A percentile compares a stretch with the other conserved stretches of the same genome.
Conservation (phyloP, 352 stramenopile genomes). For the Elongisporangium senticosum region DNA sequence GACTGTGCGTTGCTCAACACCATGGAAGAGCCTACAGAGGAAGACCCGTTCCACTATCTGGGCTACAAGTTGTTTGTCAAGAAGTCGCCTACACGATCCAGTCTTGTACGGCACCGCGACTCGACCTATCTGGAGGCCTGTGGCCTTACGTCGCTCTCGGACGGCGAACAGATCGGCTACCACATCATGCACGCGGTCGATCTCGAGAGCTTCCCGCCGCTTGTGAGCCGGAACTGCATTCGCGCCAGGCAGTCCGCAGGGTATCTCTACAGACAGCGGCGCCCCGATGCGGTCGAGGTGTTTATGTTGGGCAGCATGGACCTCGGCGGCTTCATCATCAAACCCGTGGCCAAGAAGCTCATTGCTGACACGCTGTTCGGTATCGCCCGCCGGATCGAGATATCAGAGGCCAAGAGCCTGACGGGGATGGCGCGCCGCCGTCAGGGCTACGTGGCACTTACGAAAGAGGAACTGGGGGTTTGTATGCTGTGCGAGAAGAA, state of each 20-base stretch:
- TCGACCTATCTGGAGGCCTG: constrained; percentile 32
- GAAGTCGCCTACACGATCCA: constrained; percentile 22
- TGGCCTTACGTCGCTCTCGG: constrained; percentile 14
- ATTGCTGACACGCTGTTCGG: constrained; percentile 26
- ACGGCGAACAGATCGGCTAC: constrained; percentile 24
- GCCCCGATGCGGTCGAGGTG: constrained; percentile 36
- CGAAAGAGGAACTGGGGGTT: constrained; percentile 8
- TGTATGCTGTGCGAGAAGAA: constrained; percentile 3
- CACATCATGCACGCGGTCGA: constrained; percentile 30
- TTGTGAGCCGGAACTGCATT: constrained; percentile 46
- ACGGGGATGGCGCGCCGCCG: constrained; percentile 31
- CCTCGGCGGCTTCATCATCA: constrained; percentile 32
- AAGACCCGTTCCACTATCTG: constrained; percentile 38
- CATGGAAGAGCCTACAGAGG: constrained; percentile 36
- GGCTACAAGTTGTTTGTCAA: constrained; percentile 63
- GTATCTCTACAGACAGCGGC: constrained; percentile 55
- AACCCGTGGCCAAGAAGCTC: too few species aligned
- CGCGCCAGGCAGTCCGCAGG: constrained; percentile 41
- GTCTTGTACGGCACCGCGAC: constrained; percentile 21
- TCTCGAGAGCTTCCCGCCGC: constrained; percentile 37
- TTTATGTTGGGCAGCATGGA: constrained; percentile 58
- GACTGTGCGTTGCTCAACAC: constrained; percentile 46
- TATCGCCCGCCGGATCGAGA: constrained; percentile 23
- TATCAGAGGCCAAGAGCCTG: constrained; percentile 40
- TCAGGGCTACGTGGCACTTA: constrained; percentile 1